Evolutionary conservation across 2,329 filamentous ascomycete species (phyloP), one percentile per base, ranked within the genome.

Genomic region (Colletotrichum sp.): DNA sequence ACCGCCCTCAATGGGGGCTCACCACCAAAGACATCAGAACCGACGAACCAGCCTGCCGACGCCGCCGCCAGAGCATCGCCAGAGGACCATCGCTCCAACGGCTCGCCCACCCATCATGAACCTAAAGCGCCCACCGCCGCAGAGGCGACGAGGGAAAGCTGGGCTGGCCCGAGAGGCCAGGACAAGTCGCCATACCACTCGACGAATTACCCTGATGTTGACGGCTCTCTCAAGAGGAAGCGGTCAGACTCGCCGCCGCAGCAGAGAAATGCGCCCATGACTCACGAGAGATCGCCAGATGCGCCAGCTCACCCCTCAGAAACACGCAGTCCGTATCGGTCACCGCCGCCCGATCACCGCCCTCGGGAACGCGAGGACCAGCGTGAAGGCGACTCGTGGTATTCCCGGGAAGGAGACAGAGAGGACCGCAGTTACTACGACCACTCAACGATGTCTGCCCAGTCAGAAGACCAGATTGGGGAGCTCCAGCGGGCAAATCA

Each of bases 161-260:
- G 88, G 85, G 81, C 86, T 34, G 82, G 80, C 6, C 82, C 86
- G 24, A 84, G 81, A n/a, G 39, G 39, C 61, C 79, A 82, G 55
- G 89, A 90, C 6, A 83, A 87, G 69, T 81, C 85, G 43, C 80
- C 85, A 18, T 86, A 87, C 77, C 84, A 85, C 67, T 80, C 86
- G 3, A 79, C 85, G 60, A 78, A 78, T 48, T 87, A 88, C 79
- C 78, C 87, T 7, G 86, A 89, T 36, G 80, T 82, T n/a, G 90
- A 92, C 43, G 82, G 80, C 18, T 85, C 89, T 21, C 89, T 92
- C 79, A 94, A 93, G 84, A 91, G 92, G 80, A 96, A 95, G 84
- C 91, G 94, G 76, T 95, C 94, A 8, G 86, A 88, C 61, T 94
- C 93, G 48, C 93, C 93, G 72, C 82, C 82, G 8, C 82, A 84